Conservation (phyloP, 768 basidiomycete genomes). For the Psilocybe sp. region DNA sequence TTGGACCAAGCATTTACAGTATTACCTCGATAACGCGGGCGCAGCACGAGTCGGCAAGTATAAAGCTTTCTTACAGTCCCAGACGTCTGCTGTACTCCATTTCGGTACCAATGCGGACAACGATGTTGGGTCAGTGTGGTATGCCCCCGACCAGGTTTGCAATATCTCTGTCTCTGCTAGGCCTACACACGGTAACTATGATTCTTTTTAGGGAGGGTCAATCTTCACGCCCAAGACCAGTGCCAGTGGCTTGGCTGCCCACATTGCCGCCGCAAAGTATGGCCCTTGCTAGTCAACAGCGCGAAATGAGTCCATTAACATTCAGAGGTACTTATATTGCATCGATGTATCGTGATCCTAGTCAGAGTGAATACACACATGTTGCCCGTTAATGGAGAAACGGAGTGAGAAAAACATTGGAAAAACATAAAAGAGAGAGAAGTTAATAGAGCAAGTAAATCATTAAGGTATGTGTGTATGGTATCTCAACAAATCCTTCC, state of each 20-base stretch:
- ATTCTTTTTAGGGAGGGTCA: slow-evolving; percentile 33
- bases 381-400: slow-evolving; percentile 1
- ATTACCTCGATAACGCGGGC: slow-evolving; percentile 46
- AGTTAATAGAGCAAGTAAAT: slow-evolving; percentile 17
- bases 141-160: slow-evolving; percentile 34
- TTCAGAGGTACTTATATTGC: no score
- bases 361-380: background rate
- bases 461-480: slow-evolving; percentile 10
- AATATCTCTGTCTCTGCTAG: background rate
- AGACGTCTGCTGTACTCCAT: slow-evolving; percentile 40
- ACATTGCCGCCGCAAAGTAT: slow-evolving; percentile 41
- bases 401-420: background rate
- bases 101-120: slow-evolving; percentile 35
- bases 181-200: background rate
- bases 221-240: slow-evolving; percentile 43
- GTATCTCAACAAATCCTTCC: slow-evolving; percentile 3
- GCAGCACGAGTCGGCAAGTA: slow-evolving; percentile 42
- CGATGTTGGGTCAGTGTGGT: slow-evolving; percentile 48
- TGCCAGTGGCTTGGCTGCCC: slow-evolving; percentile 40
- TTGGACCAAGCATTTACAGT: slow-evolving; percentile 51
- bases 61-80: slow-evolving; percentile 34
- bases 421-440: background rate
- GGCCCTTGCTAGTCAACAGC: slow-evolving; percentile 29
- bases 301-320: no score
- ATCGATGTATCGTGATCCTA: slow-evolving; percentile 3